A percentile compares a stretch with the other conserved stretches of the same genome.
phyloP scores from a whole-genome alignment of 1,284 basidiomycete species.

The Abortiporus biennis region DNA sequence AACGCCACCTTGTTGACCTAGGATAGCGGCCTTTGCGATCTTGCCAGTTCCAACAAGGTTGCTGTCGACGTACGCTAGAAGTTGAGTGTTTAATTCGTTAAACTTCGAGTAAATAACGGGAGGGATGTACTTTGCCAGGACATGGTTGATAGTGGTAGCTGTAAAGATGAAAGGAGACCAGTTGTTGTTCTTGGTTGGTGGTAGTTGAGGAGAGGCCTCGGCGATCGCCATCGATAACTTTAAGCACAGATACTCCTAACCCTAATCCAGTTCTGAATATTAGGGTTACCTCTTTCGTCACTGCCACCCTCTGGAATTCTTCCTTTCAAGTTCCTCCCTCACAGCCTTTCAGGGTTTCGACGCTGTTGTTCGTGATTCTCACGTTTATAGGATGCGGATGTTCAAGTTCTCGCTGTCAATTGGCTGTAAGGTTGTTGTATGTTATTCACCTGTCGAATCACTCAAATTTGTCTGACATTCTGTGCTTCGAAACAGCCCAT shows the following conservation, averaged over 20 bases:
- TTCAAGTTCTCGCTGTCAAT: too few species aligned
- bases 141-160: conserved; percentile 16
- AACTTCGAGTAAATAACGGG: neutral
- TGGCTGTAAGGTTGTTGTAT: too few species aligned
- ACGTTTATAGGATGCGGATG: too few species aligned
- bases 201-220: conserved; percentile 3
- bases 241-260: neutral
- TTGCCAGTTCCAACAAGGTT: conserved; percentile 80
- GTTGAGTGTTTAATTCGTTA: neutral
- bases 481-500: too few species aligned
- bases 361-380: too few species aligned
- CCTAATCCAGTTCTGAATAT: too few species aligned
- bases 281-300: too few species aligned
- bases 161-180: conserved; percentile 4
- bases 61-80: conserved; percentile 79
- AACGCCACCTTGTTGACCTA: conserved; percentile 81
- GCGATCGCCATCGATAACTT: conserved; percentile 10
- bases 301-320: too few species aligned
- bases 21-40: conserved; percentile 76
- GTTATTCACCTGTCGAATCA: too few species aligned
- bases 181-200: conserved; percentile 2
- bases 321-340: too few species aligned
- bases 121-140: conserved; percentile 31
- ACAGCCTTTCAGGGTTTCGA: too few species aligned
- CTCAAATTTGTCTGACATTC: too few species aligned